These are phyloP conservation scores for Jimgerdemannia lactiflua DNA, from an alignment of 192 early-diverging fungal species.

Conservation along the genomic window DNA sequence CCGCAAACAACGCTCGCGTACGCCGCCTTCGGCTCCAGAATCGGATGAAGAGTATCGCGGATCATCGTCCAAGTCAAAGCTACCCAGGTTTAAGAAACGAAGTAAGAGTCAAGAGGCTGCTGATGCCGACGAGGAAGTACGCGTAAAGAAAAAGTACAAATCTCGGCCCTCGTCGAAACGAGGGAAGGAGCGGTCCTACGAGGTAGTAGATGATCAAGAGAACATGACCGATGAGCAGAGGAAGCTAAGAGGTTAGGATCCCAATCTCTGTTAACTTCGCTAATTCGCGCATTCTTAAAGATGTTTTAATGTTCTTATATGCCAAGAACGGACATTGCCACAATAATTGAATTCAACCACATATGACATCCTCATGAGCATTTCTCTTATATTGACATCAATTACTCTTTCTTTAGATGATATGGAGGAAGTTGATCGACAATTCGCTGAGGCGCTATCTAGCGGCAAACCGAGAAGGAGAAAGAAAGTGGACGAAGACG, in stretches of 20 bases:
- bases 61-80: neutral
- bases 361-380: too few relatives aligned
- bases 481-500: conserved; percentile 33
- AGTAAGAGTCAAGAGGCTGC: conserved; percentile 12
- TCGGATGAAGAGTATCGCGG: neutral
- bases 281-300: too few relatives aligned
- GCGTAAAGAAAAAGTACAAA: conserved; percentile 12
- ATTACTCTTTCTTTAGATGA: too few relatives aligned
- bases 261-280: neutral
- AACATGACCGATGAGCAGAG: conserved; percentile 23
- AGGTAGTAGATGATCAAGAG: conserved; percentile 13
- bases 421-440: conserved; percentile 25
- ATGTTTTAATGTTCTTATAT: too few relatives aligned
- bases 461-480: conserved; percentile 28
- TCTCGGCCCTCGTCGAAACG: conserved; percentile 17
- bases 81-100: conserved; percentile 33
- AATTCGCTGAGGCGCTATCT: conserved; percentile 24
- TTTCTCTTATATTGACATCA: too few relatives aligned
- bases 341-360: too few relatives aligned
- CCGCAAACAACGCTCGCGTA: neutral
- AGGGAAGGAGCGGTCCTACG: neutral
- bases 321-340: too few relatives aligned
- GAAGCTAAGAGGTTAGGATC: conserved; percentile 18
- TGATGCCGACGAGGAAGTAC: conserved; percentile 13
- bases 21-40: neutral